Evolutionary conservation across 2,329 filamentous ascomycete genomes (phyloP).

Genomic region (Neopestalotiopsis clavispora): DNA sequence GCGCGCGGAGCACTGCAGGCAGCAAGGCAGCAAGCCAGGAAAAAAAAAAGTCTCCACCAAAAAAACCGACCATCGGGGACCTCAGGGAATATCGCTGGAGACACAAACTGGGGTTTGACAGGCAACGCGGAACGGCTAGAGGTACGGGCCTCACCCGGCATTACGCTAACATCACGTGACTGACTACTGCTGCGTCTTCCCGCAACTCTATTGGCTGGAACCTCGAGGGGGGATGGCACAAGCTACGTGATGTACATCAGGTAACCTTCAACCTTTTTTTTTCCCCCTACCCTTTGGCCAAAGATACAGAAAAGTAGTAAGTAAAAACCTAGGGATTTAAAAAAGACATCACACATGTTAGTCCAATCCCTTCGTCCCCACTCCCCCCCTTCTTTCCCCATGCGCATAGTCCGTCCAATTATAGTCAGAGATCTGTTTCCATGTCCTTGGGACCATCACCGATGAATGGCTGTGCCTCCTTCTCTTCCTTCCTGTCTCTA

Average conservation of each 20-base stretch:
- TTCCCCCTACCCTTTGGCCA: no score
- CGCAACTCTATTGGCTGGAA: conserved; percentile 1
- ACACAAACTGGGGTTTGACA: background rate
- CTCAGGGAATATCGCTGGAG: conserved; percentile 15
- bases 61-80: conserved; percentile 1
- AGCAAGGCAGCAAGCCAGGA: background rate
- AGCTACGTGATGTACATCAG: background rate
- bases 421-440: background rate
- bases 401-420: background rate
- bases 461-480: background rate
- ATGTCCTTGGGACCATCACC: background rate
- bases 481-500: background rate
- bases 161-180: conserved; percentile 12
- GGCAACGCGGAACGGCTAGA: conserved; percentile 4
- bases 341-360: no score
- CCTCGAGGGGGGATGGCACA: background rate
- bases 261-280: no score
- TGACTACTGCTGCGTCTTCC: background rate
- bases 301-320: no score
- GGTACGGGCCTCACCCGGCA: conserved; percentile 15
- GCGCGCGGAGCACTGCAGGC: no score
- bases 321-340: no score
- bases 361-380: background rate
- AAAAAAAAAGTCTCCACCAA: conserved; percentile 2
- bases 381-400: background rate